These are phyloP conservation scores for Mycena crocata DNA, from an alignment of 768 basidiomycete genomes.

Conservation along the genomic window DNA sequence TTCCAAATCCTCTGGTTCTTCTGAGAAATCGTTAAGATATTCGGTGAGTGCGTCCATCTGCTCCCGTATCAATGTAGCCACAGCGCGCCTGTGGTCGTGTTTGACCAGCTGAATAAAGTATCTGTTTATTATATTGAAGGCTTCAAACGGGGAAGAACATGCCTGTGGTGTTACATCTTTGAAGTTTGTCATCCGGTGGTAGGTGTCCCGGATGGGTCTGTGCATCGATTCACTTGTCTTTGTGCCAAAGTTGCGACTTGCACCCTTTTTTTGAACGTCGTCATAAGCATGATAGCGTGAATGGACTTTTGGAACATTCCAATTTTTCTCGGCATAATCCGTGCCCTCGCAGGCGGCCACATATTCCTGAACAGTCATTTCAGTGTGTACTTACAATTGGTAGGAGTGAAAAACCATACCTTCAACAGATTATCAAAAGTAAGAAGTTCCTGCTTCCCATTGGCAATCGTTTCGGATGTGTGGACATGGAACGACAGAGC, in stretches of 20 bases:
- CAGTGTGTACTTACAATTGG: too few species aligned
- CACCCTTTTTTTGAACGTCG: conserved; percentile 35
- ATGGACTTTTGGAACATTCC: conserved; percentile 35
- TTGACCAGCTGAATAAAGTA: not conserved
- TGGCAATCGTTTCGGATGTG: conserved; percentile 39
- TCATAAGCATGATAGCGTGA: conserved; percentile 18
- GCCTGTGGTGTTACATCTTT: conserved; percentile 35
- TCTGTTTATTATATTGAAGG: too few species aligned
- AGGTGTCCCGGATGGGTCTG: conserved; percentile 30
- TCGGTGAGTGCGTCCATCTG: conserved; percentile 7
- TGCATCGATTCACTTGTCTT: conserved; percentile 36
- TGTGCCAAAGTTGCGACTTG: conserved; percentile 33
- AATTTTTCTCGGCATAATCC: conserved; percentile 17
- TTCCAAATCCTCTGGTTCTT: not conserved
- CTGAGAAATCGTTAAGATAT: not conserved
- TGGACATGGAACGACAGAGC: conserved; percentile 46
- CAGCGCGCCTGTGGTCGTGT: conserved; percentile 5
- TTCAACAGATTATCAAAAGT: conserved; percentile 34
- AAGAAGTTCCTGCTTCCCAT: conserved; percentile 32
- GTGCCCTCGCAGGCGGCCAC: not conserved
- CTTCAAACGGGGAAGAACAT: not conserved
- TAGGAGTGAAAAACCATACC: too few species aligned
- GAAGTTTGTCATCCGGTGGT: conserved; percentile 30
- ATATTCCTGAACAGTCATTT: too few species aligned
- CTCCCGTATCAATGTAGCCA: conserved; percentile 9